Base-by-base conservation (phyloP, 73 alveolate genomes). In the Symbiodinium pilosum region DNA sequence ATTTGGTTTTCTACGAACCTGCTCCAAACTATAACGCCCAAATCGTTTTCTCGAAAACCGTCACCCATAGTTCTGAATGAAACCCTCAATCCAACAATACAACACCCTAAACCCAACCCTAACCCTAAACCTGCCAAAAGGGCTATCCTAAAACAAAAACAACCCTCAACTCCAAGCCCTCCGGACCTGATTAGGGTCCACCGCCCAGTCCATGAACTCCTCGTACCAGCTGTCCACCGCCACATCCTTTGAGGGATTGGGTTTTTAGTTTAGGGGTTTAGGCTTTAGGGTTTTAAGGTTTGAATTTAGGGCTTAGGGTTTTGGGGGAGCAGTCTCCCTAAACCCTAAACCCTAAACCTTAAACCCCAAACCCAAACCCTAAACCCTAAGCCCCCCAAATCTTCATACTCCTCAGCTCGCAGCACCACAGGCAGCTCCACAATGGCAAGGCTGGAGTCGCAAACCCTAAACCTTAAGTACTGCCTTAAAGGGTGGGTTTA, bases 191-290 rank as follows among this genome's bases (percentile, higher is more conserved):
- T 51, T 51, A 21, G 43, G 54, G 44, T 44, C 93, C 38, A 43
- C 41, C 39, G 93, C 93, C 93, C 93, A 86, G 32, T 86, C 93
- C 93, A 86, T 86, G 93, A 86, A 86, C 93, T 86, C 93, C 83
- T 47, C 16, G 83, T 86, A 36, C 93, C 93, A 86, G 83, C 93
- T 86, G 93, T 86, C 93, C 83, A 86, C 93, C 18, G 39, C 83
- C 4, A 51, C 93, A 36, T 86, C 93, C 93, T 86, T 18, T 64
- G 9, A 32, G 38, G 34, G 38, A 1, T 1, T 36, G 77, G 77
- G 77, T 6, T 6, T 64, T 9, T 56, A 14, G 21, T 47, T 47
- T 14, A 6, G 32, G 73, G 77, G 77, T 64, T 64, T 64, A 64
- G 77, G 41, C 39, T 26, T 64, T 64, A 56, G 26, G 73, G 73